These are phyloP conservation scores for Cucurbita maxima DNA, from an alignment of 306 rosid species.

Conservation along the genomic window DNA sequence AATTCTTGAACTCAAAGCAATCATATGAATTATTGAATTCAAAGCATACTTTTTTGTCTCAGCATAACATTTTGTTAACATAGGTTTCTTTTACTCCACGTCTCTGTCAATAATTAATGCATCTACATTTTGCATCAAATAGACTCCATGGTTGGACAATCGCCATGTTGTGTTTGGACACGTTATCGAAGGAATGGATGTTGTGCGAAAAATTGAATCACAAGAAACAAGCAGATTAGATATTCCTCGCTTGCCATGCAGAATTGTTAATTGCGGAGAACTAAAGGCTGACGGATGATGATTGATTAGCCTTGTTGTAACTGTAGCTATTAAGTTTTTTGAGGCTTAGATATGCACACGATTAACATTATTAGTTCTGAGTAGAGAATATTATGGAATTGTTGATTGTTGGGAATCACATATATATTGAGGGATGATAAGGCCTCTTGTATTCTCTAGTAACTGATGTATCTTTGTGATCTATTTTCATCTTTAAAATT, in stretches of 20 bases:
- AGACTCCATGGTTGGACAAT: constrained; percentile 96
- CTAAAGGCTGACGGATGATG: constrained; percentile 42
- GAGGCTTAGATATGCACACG: neutral
- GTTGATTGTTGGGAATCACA: neutral
- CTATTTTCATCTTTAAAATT: neutral
- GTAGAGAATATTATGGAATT: neutral
- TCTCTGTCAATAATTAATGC: neutral
- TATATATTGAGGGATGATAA: neutral
- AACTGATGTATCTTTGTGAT: neutral
- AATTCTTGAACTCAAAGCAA: neutral
- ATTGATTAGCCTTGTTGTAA: constrained; percentile 8
- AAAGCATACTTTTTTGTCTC: neutral
- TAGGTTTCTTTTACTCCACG: constrained; percentile 7
- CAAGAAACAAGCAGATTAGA: constrained; percentile 72
- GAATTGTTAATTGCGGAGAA: constrained; percentile 64
- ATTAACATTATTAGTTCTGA: neutral
- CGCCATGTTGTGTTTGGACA: constrained; percentile 84
- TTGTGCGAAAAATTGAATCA: constrained; percentile 52
- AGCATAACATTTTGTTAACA: neutral
- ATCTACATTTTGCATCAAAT: constrained; percentile 8
- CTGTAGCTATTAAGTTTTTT: neutral
- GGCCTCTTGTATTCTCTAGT: neutral
- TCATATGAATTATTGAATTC: too few species aligned
- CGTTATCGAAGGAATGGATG: constrained; percentile 63
- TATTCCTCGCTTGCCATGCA: constrained; percentile 60